Conservation (phyloP, 768 basidiomycete genomes). For the Amanita muscaria region DNA sequence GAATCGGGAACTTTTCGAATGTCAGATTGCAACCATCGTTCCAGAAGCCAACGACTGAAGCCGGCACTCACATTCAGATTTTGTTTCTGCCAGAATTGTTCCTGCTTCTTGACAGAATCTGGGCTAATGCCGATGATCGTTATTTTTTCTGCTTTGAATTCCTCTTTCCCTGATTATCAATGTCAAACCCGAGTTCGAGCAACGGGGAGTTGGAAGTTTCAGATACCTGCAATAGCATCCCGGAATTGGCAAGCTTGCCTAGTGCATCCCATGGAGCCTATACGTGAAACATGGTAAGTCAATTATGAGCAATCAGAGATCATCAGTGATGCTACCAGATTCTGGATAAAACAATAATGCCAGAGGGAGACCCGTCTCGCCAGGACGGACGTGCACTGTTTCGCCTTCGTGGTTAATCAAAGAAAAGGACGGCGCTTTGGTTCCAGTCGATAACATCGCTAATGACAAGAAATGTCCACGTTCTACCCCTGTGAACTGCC, state of each 20-base stretch:
- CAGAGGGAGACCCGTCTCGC: constrained; percentile 46
- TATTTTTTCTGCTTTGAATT: constrained; percentile 55
- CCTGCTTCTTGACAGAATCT: constrained; percentile 66
- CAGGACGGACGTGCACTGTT: constrained; percentile 51
- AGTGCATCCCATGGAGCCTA: constrained; percentile 75
- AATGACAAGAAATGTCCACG: not conserved
- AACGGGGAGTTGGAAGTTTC: too few species aligned
- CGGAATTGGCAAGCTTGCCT: constrained; percentile 78
- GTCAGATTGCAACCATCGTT: too few species aligned
- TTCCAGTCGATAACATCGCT: constrained; percentile 32
- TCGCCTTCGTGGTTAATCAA: constrained; percentile 59
- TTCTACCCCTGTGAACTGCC: too few species aligned
- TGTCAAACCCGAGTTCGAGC: too few species aligned
- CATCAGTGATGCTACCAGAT: constrained; percentile 33
- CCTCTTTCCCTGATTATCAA: constrained; percentile 52
- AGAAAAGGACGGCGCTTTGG: constrained; percentile 57
- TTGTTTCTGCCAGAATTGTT: constrained; percentile 63
- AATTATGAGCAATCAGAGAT: not conserved
- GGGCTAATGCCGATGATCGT: constrained; percentile 67
- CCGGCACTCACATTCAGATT: constrained; percentile 44
- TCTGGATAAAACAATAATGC: constrained; percentile 77
- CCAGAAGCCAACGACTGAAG: too few species aligned
- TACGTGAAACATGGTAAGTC: not conserved
- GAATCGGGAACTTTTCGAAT: constrained; percentile 57
- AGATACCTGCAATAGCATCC: constrained; percentile 61